phyloP scores from a whole-genome alignment of 2,329 filamentous ascomycete genomes.

The Xylaria hypoxylon region DNA sequence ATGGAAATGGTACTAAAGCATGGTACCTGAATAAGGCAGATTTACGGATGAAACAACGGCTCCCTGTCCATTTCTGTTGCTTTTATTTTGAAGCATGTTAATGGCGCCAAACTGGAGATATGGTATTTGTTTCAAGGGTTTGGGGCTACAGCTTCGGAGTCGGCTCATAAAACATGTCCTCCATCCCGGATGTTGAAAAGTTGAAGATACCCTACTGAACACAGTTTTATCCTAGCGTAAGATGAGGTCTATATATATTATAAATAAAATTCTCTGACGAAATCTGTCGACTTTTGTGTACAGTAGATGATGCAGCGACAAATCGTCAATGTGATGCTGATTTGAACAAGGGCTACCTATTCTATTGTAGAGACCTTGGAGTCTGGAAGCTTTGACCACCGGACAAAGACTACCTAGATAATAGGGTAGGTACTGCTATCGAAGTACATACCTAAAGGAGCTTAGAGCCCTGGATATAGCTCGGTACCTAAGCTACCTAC shows the following conservation, averaged over 20 bases:
- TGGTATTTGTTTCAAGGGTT: conserved; percentile 3
- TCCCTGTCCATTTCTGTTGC: not conserved
- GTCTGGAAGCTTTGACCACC: conserved; percentile 39
- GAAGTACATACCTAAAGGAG: too few relatives aligned
- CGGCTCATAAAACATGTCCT: not conserved
- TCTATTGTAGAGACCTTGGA: too few relatives aligned
- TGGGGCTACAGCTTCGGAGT: conserved; percentile 1
- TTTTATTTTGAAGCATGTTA: conserved; percentile 23
- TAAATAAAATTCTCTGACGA: not conserved
- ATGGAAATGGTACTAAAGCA: not conserved
- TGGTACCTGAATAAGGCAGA: not conserved
- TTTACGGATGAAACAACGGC: not conserved
- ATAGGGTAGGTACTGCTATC: too few relatives aligned
- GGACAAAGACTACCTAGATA: not conserved
- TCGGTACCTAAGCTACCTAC: too few relatives aligned
- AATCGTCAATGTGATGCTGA: too few relatives aligned
- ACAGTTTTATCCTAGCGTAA: not conserved
- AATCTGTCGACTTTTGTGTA: not conserved
- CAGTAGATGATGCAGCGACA: too few relatives aligned
- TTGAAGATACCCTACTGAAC: conserved; percentile 11
- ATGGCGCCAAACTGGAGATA: conserved; percentile 3
- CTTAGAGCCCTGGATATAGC: too few relatives aligned
- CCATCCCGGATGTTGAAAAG: not conserved
- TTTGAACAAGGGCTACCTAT: too few relatives aligned
- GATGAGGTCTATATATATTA: not conserved